Evolutionary conservation across 2,329 filamentous ascomycete genomes (phyloP).

Genomic region (Pyricularia grisea): DNA sequence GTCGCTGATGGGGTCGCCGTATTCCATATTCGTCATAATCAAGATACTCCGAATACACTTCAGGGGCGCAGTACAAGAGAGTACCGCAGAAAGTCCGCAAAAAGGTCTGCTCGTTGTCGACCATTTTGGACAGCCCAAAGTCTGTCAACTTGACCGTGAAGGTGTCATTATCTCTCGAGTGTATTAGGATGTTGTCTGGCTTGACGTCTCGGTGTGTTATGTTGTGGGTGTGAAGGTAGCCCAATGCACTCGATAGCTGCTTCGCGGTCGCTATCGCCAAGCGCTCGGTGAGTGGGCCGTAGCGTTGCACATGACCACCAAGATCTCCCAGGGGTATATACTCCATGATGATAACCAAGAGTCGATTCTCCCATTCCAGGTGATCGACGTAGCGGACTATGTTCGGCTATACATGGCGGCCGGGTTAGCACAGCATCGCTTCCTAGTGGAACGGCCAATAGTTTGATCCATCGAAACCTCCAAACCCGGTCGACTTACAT

Average conservation of each 20-base stretch:
- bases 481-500: slow-evolving; percentile 45
- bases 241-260: slow-evolving; percentile 73
- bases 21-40: slow-evolving; percentile 64
- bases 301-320: slow-evolving; percentile 56
- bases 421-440: neutral
- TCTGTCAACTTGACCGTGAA: slow-evolving; percentile 87
- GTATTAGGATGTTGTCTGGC: slow-evolving; percentile 91
- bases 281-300: slow-evolving; percentile 55
- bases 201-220: slow-evolving; percentile 99
- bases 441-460: neutral
- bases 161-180: slow-evolving; percentile 48
- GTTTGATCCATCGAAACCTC: slow-evolving; percentile 6
- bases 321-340: slow-evolving; percentile 77
- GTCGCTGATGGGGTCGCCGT: slow-evolving; percentile 49
- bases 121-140: slow-evolving; percentile 92
- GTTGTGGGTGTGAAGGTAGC: slow-evolving; percentile 76
- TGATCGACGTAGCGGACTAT: slow-evolving; percentile 90
- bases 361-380: slow-evolving; percentile 67
- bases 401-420: slow-evolving; percentile 49
- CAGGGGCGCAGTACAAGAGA: slow-evolving; percentile 88
- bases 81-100: slow-evolving; percentile 95
- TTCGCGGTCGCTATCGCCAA: slow-evolving; percentile 62
- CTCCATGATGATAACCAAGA: slow-evolving; percentile 98
- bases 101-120: slow-evolving; percentile 84
- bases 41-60: slow-evolving; percentile 73